Percentiles rank a stretch among this genome's conserved stretches.
Evolutionary conservation across 176 grass and related monocot species (phyloP).

Genomic region (Zoysia pacifica): DNA sequence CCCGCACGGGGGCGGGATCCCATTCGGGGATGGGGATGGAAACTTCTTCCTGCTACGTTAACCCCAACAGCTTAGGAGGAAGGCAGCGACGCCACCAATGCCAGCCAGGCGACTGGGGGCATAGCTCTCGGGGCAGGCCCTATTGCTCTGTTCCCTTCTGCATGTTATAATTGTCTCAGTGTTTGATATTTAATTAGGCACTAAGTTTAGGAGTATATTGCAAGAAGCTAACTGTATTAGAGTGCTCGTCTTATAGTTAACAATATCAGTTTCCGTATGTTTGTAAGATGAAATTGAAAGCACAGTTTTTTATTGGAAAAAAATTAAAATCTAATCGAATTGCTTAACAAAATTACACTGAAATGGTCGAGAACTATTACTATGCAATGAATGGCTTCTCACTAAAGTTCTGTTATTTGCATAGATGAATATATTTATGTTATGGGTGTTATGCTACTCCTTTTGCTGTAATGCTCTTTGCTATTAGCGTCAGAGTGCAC

Average conservation of each 20-base stretch:
- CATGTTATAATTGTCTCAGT: not conserved
- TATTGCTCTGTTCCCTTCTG: not conserved
- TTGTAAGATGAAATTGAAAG: not conserved
- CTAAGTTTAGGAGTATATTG: not conserved
- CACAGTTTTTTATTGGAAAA: not conserved
- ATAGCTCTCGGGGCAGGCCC: not conserved
- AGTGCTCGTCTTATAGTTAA: not conserved
- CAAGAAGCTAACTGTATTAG: not conserved
- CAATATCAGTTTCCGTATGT: not conserved
- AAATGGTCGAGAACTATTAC: not conserved
- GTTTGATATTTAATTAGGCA: not conserved
- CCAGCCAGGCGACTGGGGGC: not conserved
- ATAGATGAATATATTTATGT: not conserved
- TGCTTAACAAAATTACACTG: not conserved
- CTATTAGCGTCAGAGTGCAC: not conserved
- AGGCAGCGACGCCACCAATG: not conserved
- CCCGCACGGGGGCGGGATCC: no score
- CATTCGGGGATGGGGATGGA: not conserved
- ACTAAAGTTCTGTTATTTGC: not conserved
- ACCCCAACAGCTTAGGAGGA: no score
- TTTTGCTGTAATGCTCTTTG: not conserved
- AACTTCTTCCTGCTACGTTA: not conserved
- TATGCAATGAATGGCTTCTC: not conserved
- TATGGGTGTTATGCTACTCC: not conserved
- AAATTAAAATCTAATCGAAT: not conserved